Evolutionary conservation across 768 basidiomycete species (phyloP), one percentile per base, ranked within the genome.

Genomic region (Scleroderma bovista): DNA sequence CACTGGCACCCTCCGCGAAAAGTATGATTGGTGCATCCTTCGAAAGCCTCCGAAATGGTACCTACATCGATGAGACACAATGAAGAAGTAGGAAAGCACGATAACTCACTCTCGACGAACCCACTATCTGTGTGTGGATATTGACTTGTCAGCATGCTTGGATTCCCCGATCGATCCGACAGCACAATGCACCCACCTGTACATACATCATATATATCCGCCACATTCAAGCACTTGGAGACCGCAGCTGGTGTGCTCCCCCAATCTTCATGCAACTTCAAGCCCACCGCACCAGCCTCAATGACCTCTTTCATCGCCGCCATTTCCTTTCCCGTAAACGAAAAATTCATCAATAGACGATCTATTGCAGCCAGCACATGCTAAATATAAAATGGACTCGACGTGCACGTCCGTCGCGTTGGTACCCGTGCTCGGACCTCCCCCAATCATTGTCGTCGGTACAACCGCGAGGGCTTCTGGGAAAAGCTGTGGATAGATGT

Each of bases 251-350:
- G 96, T 1, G 93, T 94, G 19, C 81, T 76, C 2, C 95, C 95
- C 95, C 95, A 97, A 66, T 98, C 95, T 67, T 98, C 96, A 60
- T 99, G 96, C 51, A 99, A 69, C 71, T 99, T 99, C 57, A 98
- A 65, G 2, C 96, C 96, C 15, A 77, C 80, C 1, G 90, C 92
- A 10, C 94, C 94, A 12, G 91, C 90, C 51, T 74, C 73, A 22
- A 95, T 75, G 48, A 93, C 75, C 51, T 96, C 94, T 64, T 83
- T 84, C 47, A 97, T 64, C 4, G 26, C 26, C 2, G 58, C 73
- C 10, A 76, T 72, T 0, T 93, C 96, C 68, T 96, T 98, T 13
- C 94, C 95, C 1, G 96, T 99, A 62, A 98, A 89, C 2, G 77
- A 89, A 65, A 95, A 92, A 63, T 97, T 97, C 75, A 96, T 82